Evolutionary conservation across 2,329 filamentous ascomycete species (phyloP).

Genomic region (Nannizziopsis arthrosporioides): DNA sequence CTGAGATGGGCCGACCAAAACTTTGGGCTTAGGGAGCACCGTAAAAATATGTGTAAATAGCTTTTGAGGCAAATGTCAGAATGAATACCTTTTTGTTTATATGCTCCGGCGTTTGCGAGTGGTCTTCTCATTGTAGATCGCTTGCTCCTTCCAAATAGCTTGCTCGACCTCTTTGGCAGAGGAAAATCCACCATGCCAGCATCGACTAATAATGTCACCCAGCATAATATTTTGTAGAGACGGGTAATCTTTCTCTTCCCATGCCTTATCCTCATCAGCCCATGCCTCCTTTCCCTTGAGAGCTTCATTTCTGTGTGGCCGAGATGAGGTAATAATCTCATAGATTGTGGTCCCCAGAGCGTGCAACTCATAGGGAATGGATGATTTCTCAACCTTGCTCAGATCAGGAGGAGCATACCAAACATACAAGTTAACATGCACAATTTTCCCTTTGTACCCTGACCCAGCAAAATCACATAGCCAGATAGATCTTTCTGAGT

Average conservation of each 20-base stretch:
- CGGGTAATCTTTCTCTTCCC: slow-evolving; percentile 1
- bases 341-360: slow-evolving; percentile 10
- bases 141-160: neutral
- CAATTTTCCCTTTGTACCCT: neutral
- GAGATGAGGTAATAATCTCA: slow-evolving; percentile 10
- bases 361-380: slow-evolving; percentile 7
- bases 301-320: slow-evolving; percentile 1
- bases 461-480: slow-evolving; percentile 13
- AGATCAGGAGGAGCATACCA: slow-evolving; percentile 4
- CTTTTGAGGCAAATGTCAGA: too few species aligned
- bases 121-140: too few species aligned
- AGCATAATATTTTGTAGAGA: slow-evolving; percentile 5
- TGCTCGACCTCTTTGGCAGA: slow-evolving; percentile 2
- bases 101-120: too few species aligned
- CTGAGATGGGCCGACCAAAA: too few species aligned
- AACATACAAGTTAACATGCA: neutral
- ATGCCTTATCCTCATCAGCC: too few species aligned
- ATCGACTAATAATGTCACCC: slow-evolving; percentile 8
- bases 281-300: neutral
- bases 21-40: too few species aligned
- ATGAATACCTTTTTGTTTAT: too few species aligned
- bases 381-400: neutral
- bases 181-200: slow-evolving; percentile 9
- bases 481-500: slow-evolving; percentile 5
- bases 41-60: too few species aligned